Conservation (phyloP, 129 eudicot species). For the Logfia minima region DNA sequence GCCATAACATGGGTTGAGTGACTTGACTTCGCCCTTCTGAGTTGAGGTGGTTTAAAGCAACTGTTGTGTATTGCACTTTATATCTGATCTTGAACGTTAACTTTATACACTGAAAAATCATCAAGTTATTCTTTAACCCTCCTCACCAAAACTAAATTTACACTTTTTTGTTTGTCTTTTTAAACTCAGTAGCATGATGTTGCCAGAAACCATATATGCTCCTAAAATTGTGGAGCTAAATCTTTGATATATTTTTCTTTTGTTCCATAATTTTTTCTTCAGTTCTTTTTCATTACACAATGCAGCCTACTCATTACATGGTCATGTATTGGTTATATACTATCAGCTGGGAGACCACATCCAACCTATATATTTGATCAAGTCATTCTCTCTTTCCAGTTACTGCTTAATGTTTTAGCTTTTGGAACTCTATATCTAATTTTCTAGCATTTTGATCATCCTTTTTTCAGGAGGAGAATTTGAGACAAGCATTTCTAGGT, state of each 20-base stretch:
- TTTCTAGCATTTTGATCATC: conserved; percentile 6
- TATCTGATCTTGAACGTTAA: neutral
- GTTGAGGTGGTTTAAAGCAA: conserved; percentile 17
- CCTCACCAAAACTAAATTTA: neutral
- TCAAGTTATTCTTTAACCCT: neutral
- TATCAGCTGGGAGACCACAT: neutral
- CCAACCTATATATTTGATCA: neutral
- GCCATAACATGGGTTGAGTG: neutral
- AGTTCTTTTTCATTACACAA: neutral
- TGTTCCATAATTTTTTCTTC: neutral
- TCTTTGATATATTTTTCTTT: neutral
- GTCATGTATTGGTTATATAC: neutral
- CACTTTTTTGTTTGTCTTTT: neutral
- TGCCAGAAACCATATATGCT: neutral
- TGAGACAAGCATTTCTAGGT: conserved; percentile 82
- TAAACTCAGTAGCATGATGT: neutral
- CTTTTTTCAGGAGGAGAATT: conserved; percentile 81
- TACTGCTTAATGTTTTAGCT: neutral
- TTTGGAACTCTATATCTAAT: neutral
- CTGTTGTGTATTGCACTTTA: conserved; percentile 5
- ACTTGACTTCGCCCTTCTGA: neutral
- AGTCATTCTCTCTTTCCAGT: neutral
- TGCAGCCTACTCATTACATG: neutral
- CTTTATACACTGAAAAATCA: neutral
- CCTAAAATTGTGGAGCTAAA: neutral